A percentile compares a stretch with the other conserved stretches of the same genome.
Evolutionary conservation across 345 rosid species (phyloP).

Genomic region (Syzygium oleosum): DNA sequence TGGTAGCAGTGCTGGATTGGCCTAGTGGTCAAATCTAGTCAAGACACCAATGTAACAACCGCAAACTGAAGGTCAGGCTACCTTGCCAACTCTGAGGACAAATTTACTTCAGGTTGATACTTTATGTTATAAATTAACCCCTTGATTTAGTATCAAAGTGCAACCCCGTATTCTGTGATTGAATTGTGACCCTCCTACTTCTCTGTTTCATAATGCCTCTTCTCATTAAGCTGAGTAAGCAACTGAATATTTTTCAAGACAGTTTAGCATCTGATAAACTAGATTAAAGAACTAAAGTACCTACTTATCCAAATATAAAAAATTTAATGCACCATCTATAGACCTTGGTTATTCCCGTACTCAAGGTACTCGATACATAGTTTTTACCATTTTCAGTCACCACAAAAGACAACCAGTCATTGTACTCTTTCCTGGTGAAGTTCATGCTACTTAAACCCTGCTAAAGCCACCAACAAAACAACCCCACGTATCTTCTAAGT

Average conservation of each 20-base stretch:
- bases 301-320: not conserved
- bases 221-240: not conserved
- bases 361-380: not conserved
- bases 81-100: not conserved
- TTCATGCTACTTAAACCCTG: not conserved
- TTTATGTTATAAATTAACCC: not conserved
- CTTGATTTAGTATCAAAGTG: not conserved
- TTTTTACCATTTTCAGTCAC: not conserved
- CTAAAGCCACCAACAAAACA: not conserved
- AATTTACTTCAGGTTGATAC: not conserved
- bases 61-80: not conserved
- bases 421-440: not conserved
- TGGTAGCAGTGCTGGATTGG: not conserved
- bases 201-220: not conserved
- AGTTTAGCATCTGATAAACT: not conserved
- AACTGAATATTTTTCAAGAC: not conserved
- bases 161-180: not conserved
- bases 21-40: not conserved
- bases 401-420: not conserved
- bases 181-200: not conserved
- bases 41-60: not conserved
- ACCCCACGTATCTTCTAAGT: not conserved
- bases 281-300: not conserved
- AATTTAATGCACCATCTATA: not conserved
- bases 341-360: not conserved